Conservation (phyloP, 805 yeast genomes). For the Jamesozyma lodderae region DNA sequence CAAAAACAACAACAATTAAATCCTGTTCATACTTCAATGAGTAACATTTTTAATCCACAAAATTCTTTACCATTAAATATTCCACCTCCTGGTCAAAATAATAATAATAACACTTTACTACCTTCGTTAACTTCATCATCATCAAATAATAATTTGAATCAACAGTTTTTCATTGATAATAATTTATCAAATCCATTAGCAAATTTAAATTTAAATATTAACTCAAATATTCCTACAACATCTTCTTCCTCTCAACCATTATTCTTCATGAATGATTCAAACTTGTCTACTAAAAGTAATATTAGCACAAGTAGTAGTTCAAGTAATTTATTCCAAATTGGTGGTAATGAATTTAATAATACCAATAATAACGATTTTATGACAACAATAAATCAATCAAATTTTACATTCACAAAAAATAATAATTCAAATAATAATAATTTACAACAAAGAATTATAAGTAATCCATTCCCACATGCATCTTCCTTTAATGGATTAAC, state of each 20-base stretch:
- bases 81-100: conserved; percentile 7
- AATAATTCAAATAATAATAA: conserved; percentile 1
- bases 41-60: conserved; percentile 5
- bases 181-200: conserved; percentile 5
- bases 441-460: conserved; percentile 13
- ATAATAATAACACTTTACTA: background rate
- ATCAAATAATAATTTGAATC: background rate
- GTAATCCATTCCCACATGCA: conserved; percentile 17
- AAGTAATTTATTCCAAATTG: conserved; percentile 12
- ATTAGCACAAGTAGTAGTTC: conserved; percentile 8
- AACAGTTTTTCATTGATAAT: conserved; percentile 1
- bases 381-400: conserved; percentile 5
- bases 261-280: conserved; percentile 4
- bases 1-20: conserved; percentile 8
- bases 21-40: conserved; percentile 7
- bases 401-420: conserved; percentile 4
- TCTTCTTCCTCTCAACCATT: conserved; percentile 2
- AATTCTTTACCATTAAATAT: conserved; percentile 9
- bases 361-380: conserved; percentile 5
- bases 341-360: background rate
- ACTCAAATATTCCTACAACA: background rate
- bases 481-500: background rate
- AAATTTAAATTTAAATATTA: conserved; percentile 3
- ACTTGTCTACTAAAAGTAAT: background rate
- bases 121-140: background rate